Evolutionary conservation across 129 eudicot species (phyloP).

Genomic region (Arctium lappa): DNA sequence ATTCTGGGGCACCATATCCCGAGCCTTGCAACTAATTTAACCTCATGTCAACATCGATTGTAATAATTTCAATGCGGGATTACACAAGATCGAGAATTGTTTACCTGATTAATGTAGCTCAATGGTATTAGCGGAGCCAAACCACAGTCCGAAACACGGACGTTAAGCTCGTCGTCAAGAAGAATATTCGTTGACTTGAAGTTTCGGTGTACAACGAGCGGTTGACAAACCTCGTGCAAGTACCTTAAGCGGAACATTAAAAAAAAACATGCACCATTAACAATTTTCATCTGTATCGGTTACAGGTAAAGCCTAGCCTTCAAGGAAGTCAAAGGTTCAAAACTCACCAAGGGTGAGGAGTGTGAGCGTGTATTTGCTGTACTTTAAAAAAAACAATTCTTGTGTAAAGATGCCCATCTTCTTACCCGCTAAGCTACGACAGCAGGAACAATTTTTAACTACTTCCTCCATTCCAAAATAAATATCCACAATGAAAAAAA

Average conservation of each 20-base stretch:
- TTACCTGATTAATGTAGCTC: constrained; percentile 48
- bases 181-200: constrained; percentile 76
- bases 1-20: constrained; percentile 86
- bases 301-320: too few species aligned
- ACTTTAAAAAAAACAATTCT: too few species aligned
- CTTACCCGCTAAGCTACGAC: too few species aligned
- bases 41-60: constrained; percentile 3
- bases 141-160: constrained; percentile 78
- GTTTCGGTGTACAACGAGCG: constrained; percentile 63
- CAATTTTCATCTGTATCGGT: neutral
- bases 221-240: constrained; percentile 66
- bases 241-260: constrained; percentile 38
- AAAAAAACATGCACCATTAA: neutral
- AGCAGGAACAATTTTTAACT: too few species aligned
- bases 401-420: too few species aligned
- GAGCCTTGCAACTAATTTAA: constrained; percentile 46
- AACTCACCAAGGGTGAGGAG: too few species aligned
- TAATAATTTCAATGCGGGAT: neutral
- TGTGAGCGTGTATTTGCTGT: too few species aligned
- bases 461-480: too few species aligned
- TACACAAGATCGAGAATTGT: neutral
- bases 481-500: too few species aligned
- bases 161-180: constrained; percentile 58
- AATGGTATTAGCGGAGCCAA: constrained; percentile 61
- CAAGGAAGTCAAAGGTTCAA: too few species aligned